Conservation (phyloP, 352 stramenopile species). For the Phytopythium aichiense region DNA sequence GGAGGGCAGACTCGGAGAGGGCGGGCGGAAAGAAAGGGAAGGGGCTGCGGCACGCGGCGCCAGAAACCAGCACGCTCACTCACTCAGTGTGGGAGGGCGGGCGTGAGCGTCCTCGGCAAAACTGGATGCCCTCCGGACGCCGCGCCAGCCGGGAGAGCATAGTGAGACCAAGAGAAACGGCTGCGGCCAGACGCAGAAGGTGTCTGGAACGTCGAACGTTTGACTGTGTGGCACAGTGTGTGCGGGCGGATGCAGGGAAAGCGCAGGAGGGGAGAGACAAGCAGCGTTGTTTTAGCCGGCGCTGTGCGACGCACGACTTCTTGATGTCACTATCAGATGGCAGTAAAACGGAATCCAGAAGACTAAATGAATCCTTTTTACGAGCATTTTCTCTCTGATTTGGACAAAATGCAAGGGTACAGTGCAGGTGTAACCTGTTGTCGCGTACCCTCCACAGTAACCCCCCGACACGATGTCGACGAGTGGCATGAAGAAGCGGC, state of each 20-base stretch:
- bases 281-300: too few relatives aligned
- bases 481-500: conserved; percentile 4
- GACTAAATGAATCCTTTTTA: not conserved
- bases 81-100: not conserved
- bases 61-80: not conserved
- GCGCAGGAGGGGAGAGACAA: not conserved
- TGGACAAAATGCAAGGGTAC: not conserved
- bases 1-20: not conserved
- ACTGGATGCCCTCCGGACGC: too few relatives aligned
- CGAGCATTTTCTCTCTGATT: too few relatives aligned
- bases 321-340: too few relatives aligned
- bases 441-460: not conserved
- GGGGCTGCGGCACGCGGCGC: not conserved
- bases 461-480: not conserved
- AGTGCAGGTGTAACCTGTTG: not conserved
- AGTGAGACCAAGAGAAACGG: not conserved
- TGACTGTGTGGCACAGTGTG: not conserved
- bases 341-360: not conserved
- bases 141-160: not conserved
- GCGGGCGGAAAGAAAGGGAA: conserved; percentile 1
- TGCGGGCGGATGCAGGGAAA: not conserved
- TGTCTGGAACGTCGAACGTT: not conserved
- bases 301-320: too few relatives aligned
- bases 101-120: too few relatives aligned
- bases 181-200: not conserved